Conservation (phyloP, 225 moss, liverwort and hornwort genomes). For the Bryum argenteum region DNA sequence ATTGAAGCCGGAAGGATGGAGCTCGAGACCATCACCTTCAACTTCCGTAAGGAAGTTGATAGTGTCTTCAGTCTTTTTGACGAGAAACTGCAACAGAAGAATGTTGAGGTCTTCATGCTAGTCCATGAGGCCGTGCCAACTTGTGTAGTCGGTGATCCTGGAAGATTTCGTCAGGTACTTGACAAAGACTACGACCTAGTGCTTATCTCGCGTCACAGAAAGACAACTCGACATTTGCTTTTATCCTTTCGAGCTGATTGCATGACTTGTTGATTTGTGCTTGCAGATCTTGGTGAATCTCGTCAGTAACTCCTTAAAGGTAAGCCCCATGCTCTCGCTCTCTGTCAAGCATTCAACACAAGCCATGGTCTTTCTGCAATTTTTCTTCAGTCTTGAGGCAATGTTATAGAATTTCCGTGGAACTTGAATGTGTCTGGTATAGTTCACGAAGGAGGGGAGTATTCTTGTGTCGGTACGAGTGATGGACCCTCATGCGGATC, state of each 20-base stretch:
- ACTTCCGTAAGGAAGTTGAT: slow-evolving; percentile 76
- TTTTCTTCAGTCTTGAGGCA: no score
- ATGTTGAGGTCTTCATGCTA: slow-evolving; percentile 65
- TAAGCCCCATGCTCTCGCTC: slow-evolving; percentile 8
- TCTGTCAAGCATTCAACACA: not conserved
- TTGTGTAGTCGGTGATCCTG: slow-evolving; percentile 70
- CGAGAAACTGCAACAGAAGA: slow-evolving; percentile 71
- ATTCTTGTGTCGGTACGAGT: slow-evolving; percentile 72
- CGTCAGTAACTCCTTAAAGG: slow-evolving; percentile 77
- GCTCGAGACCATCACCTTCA: slow-evolving; percentile 68
- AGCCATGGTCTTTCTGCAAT: no score
- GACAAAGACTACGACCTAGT: not conserved
- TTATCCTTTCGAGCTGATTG: not conserved
- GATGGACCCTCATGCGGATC: slow-evolving; percentile 30
- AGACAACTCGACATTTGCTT: not conserved
- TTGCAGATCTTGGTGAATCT: slow-evolving; percentile 75
- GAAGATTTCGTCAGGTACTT: slow-evolving; percentile 79
- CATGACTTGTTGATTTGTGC: not conserved
- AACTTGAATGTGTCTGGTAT: slow-evolving; percentile 6
- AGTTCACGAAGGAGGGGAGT: slow-evolving; percentile 81
- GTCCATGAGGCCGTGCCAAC: slow-evolving; percentile 70
- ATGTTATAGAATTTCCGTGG: not conserved
- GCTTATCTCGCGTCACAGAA: not conserved
- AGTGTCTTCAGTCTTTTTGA: slow-evolving; percentile 73
- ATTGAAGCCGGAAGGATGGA: slow-evolving; percentile 88